Conservation (phyloP, 768 basidiomycete species). For the Hypholoma fasciculare region DNA sequence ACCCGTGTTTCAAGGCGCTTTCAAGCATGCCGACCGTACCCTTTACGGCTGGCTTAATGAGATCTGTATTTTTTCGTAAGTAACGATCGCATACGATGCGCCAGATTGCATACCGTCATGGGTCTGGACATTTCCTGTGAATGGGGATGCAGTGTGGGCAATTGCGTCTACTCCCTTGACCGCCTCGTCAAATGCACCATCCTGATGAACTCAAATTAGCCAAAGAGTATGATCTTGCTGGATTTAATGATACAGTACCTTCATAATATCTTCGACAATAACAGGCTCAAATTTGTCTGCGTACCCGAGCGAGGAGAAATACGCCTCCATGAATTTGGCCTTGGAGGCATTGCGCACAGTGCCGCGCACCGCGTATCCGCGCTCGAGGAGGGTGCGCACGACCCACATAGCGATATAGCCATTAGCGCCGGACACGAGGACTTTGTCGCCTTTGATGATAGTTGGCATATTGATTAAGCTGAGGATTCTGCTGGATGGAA, state of each 20-base stretch:
- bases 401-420: conserved; percentile 65
- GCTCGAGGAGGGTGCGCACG: conserved; percentile 52
- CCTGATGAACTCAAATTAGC: conserved; percentile 27
- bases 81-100: not conserved
- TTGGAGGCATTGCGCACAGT: conserved; percentile 66
- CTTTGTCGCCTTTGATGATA: conserved; percentile 26
- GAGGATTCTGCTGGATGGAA: no score
- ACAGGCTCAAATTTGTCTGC: conserved; percentile 59
- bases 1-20: conserved; percentile 57
- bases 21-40: conserved; percentile 68
- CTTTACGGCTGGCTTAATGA: conserved; percentile 69
- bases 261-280: conserved; percentile 67
- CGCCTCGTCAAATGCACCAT: conserved; percentile 75
- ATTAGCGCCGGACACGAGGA: conserved; percentile 63
- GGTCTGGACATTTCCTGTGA: conserved; percentile 44
- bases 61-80: conserved; percentile 34
- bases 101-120: conserved; percentile 29
- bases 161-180: conserved; percentile 77
- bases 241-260: conserved; percentile 19
- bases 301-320: conserved; percentile 54
- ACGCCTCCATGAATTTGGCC: conserved; percentile 51
- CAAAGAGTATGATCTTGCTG: not conserved
- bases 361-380: conserved; percentile 64
- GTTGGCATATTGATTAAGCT: conserved; percentile 25
- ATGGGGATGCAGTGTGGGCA: conserved; percentile 67